phyloP scores from a whole-genome alignment of 345 rosid species.

The Murraya koenigii region DNA sequence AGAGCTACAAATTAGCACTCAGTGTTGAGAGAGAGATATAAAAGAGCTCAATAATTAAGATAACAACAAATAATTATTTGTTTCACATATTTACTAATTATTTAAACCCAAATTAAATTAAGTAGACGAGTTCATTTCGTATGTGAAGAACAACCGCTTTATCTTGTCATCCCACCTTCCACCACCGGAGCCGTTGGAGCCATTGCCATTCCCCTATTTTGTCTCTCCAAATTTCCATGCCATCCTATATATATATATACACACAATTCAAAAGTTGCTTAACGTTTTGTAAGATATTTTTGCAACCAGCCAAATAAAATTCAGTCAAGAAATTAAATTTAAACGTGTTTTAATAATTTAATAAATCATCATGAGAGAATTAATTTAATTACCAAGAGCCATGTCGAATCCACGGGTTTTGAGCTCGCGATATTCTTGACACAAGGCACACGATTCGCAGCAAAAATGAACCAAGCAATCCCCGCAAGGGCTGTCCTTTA shows the following conservation, averaged over 20 bases:
- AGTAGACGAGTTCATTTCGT: background rate
- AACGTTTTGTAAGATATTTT: no score
- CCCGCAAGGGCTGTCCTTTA: constrained; percentile 20
- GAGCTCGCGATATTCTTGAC: constrained; percentile 46
- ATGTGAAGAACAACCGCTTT: background rate
- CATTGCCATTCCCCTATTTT: constrained; percentile 25
- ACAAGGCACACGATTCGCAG: constrained; percentile 36
- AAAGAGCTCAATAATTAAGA: no score
- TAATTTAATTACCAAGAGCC: constrained; percentile 24
- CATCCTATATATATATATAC: constrained; percentile 30
- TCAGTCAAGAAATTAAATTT: no score
- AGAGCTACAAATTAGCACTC: no score
- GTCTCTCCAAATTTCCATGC: constrained; percentile 34
- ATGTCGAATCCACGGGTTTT: constrained; percentile 29
- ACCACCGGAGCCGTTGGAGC: constrained; percentile 14
- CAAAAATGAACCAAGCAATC: constrained; percentile 34
- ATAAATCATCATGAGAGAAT: background rate
- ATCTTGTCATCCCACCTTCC: constrained; percentile 29
- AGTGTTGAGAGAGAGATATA: no score
- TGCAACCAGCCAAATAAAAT: no score
- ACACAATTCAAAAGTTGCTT: no score
- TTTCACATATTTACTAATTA: no score
- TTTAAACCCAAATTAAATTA: no score
- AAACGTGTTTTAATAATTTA: background rate
- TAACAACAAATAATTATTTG: no score